Percentiles rank a stretch among this genome's conserved stretches.
Conservation (phyloP, 768 basidiomycete genomes). For the Boletellus ananas region DNA sequence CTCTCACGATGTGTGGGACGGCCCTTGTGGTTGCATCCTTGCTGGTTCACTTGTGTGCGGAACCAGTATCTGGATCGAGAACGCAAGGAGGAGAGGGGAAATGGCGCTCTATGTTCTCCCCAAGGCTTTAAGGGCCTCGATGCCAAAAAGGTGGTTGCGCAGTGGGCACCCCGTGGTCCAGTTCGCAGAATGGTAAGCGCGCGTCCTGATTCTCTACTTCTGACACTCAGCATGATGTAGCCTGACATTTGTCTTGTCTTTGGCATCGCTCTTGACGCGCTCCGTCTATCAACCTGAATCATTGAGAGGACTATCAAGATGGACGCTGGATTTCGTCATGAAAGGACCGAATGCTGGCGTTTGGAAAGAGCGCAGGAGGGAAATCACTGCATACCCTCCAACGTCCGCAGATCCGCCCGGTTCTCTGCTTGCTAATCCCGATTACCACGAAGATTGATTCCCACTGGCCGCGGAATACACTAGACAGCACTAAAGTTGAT, state of each 20-base stretch:
- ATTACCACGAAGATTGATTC: neutral
- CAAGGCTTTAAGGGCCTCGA: constrained; percentile 57
- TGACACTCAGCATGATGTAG: constrained; percentile 34
- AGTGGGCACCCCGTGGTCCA: constrained; percentile 39
- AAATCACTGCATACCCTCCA: constrained; percentile 11
- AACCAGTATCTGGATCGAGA: constrained; percentile 75
- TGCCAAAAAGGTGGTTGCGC: constrained; percentile 54
- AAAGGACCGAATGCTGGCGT: constrained; percentile 55
- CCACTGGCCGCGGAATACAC: neutral
- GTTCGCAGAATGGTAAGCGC: constrained; percentile 52
- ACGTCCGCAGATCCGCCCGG: constrained; percentile 2
- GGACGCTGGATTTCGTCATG: constrained; percentile 64
- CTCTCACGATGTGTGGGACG: constrained; percentile 79
- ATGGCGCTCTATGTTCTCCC: constrained; percentile 80
- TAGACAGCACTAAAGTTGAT: neutral
- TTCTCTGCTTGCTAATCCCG: neutral
- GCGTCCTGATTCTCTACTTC: neutral
- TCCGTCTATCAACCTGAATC: constrained; percentile 58
- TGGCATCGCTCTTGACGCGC: constrained; percentile 62
- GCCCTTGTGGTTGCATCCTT: constrained; percentile 64
- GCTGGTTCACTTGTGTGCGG: constrained; percentile 69
- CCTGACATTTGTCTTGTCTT: constrained; percentile 55
- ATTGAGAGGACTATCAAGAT: constrained; percentile 69
- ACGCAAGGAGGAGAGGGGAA: constrained; percentile 66
- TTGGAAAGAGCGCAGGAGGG: constrained; percentile 40